These are phyloP conservation scores for Xylaria bambusicola DNA, from an alignment of 495 filamentous ascomycete species.

Conservation along the genomic window DNA sequence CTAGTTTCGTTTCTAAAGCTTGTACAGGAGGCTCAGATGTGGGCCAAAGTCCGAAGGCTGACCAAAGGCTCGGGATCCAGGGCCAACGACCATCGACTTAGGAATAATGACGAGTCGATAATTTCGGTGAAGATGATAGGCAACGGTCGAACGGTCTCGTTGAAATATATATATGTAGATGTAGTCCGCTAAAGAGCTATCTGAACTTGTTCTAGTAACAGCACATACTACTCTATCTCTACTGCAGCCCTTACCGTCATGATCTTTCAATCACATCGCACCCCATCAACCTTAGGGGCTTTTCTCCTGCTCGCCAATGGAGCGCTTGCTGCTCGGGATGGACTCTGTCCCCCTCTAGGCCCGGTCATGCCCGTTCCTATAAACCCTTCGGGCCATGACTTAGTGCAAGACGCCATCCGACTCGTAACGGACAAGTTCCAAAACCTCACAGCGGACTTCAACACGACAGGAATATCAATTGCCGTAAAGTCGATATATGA, in stretches of 20 bases:
- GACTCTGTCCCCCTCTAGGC: conserved; percentile 38
- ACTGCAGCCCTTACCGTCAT: neutral
- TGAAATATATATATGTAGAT: conserved; percentile 6
- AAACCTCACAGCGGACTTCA: conserved; percentile 21
- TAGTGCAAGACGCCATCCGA: conserved; percentile 21
- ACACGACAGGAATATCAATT: conserved; percentile 36
- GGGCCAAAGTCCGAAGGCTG: conserved; percentile 3
- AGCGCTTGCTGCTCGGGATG: conserved; percentile 31
- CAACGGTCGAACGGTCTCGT: too few species aligned
- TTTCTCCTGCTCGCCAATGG: conserved; percentile 11
- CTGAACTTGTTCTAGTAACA: neutral
- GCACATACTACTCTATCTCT: too few species aligned
- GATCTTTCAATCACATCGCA: neutral
- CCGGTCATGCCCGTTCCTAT: conserved; percentile 36
- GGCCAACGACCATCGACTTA: neutral
- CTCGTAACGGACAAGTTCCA: conserved; percentile 19
- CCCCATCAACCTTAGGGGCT: neutral
- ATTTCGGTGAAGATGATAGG: too few species aligned
- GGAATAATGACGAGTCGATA: too few species aligned
- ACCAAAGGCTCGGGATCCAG: too few species aligned
- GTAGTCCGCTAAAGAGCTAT: too few species aligned
- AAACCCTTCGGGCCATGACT: conserved; percentile 20
- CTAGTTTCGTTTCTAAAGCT: neutral
- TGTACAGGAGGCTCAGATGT: neutral
- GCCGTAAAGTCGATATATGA: conserved; percentile 43